Base-by-base conservation (phyloP, 306 rosid species). In the Elaeagnus macrophylla region DNA sequence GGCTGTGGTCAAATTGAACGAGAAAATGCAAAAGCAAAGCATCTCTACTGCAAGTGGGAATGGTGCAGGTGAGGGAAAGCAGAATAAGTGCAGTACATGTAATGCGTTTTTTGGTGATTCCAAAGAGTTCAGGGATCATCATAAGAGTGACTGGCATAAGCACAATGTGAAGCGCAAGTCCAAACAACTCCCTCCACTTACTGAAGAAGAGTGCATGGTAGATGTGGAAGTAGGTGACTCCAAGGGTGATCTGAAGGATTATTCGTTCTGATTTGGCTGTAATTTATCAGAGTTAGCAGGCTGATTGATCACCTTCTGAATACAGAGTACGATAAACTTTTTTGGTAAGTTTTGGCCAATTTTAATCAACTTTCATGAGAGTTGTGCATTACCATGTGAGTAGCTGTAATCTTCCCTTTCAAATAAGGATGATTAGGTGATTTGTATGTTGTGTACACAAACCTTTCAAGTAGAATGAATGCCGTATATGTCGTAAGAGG, bases 111-210 rank as follows among this genome's bases (percentile, higher is more conserved):
- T 78, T 32, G 86, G 79, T 15, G 95, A 86, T 59, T 20, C 89
- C 65, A 78, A 59, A 65, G 58, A 68, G 77, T 91, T 72, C 44
- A 78, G 97, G 68, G 94, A 91, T 67, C 97, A 91, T 69, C 83
- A 70, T 62, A 91, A 83, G 85, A 80, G 91, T 50, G 97, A 86
- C 36, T 91, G 95, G 97, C 97, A 91, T 75, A 91, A 82, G 77
- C 95, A 80, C 60, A 90, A 86, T 61, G 62, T 90, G 74, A 83
- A 59, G 72, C 94, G 97, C 59, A 83, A 83, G 62, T 79, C 91
- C 48, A 81, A 75, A 72, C 79, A 86, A 64, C 94, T 86, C 53
- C 81, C 91, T 46, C 81, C 94, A 51, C 84, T 90, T 35, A 68
- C 81, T 0, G 91, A 86, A 76, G 95, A 86, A 52, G 97, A 90